Evolutionary conservation across 1,139 yeast genomes (phyloP).

Genomic region (Candida frijolesensis): DNA sequence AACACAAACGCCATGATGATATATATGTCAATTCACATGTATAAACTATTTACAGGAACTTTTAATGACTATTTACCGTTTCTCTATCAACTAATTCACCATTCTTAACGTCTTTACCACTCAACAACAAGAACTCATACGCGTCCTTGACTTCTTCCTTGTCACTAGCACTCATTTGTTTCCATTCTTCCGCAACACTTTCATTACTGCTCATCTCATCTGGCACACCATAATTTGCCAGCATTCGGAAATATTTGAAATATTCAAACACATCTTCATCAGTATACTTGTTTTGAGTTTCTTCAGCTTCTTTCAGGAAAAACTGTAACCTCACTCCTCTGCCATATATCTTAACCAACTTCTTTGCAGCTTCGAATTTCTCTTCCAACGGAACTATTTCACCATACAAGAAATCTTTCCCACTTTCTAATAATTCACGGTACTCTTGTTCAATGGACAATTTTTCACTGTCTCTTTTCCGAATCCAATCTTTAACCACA

Average conservation of each 20-base stretch:
- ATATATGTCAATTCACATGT: background rate
- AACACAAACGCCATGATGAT: too few relatives aligned
- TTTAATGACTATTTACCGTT: background rate
- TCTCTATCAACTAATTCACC: constrained; percentile 27
- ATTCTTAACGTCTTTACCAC: constrained; percentile 32
- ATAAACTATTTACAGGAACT: background rate
- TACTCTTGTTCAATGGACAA: constrained; percentile 28
- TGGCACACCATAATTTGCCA: background rate
- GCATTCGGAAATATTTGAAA: constrained; percentile 1
- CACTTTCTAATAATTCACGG: constrained; percentile 27
- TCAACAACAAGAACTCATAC: constrained; percentile 27
- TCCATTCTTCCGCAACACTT: constrained; percentile 23
- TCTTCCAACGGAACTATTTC: constrained; percentile 27
- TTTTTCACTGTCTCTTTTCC: constrained; percentile 20
- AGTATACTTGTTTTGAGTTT: background rate
- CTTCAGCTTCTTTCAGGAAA: background rate
- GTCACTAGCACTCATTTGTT: constrained; percentile 25
- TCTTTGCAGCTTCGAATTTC: background rate
- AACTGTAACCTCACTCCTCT: background rate
- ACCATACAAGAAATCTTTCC: constrained; percentile 35
- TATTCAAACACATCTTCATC: constrained; percentile 2
- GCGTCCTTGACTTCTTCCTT: constrained; percentile 30
- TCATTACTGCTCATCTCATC: background rate
- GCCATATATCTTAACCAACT: background rate
- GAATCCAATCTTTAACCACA: constrained; percentile 14